Evolutionary conservation across 108 stramenopile species (phyloP), one percentile per base, ranked within the genome.

Genomic region (Schizochytrium sp.): DNA sequence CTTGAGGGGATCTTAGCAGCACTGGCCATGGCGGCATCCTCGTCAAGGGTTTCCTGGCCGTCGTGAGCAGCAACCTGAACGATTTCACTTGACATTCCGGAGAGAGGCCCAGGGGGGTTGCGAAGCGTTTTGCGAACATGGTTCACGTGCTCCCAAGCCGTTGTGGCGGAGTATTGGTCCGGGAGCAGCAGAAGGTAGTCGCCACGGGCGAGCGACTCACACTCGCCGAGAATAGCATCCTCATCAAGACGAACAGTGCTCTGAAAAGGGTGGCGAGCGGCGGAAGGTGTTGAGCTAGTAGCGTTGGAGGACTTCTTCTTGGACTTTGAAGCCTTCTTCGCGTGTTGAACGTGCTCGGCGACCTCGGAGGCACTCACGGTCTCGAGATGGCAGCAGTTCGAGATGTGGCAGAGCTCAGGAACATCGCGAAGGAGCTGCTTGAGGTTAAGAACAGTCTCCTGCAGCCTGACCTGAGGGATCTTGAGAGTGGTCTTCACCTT

Each of bases 361-460:
- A 47, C 61, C 13, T 47, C 49, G 4, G 46, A 87, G 41, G 89
- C 60, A 17, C 50, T 49, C 4, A 55, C 89, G 45, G 89, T 49
- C 42, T 76, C 91, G 44, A 92, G 87, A 56, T 91, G 89, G 4
- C 89, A 89, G 89, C 89, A 90, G 3, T 88, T 89, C 28, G 91
- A 90, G 55, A 91, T 91, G 49, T 90, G 89, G 50, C 91, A 92
- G 4, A 91, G 90, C 89, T 92, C 91, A 3, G 91, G 91, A 28
- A 91, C 61, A 8, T 92, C 91, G 5, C 87, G 91, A 58, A 92
- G 91, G 5, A 92, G 87, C 87, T 91, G 91, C 61, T 90, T 56
- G n/a, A 92, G 59, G 87, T 91, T 89, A 41, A 89, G 44, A 55
- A 89, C 91, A 19, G 88, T 89, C 89, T 92, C 91, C 13, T 87